These are phyloP conservation scores for Lachnellula hyalina DNA, from an alignment of 2,329 filamentous ascomycete species.

Conservation along the genomic window DNA sequence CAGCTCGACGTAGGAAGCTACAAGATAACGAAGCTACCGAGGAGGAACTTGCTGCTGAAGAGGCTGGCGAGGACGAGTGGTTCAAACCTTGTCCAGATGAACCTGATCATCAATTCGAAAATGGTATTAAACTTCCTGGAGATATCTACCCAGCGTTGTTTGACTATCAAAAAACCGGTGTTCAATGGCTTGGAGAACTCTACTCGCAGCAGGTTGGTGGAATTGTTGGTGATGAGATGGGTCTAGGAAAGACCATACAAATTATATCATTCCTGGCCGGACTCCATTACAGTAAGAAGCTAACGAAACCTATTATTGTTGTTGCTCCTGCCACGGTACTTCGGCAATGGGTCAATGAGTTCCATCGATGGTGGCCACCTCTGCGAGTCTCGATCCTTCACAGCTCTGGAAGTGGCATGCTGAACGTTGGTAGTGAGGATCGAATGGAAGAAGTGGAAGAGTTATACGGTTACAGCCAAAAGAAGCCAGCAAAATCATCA, in stretches of 20 bases:
- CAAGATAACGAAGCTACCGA: constrained; percentile 33
- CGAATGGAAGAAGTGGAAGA: constrained; percentile 49
- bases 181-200: constrained; percentile 92
- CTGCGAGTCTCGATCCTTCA: constrained; percentile 91
- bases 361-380: constrained; percentile 99
- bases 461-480: constrained; percentile 38
- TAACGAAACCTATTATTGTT: constrained; percentile 80
- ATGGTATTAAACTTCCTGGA: constrained; percentile 73
- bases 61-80: constrained; percentile 60
- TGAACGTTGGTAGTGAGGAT: constrained; percentile 68
- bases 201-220: constrained; percentile 87
- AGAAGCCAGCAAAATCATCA: constrained; percentile 48
- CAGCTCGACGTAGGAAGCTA: constrained; percentile 45
- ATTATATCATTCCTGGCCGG: constrained; percentile 66
- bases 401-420: constrained; percentile 93
- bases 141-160: constrained; percentile 92
- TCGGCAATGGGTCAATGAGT: constrained; percentile 97
- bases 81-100: constrained; percentile 80
- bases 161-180: constrained; percentile 94
- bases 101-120: constrained; percentile 68
- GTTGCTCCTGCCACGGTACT: constrained; percentile 93
- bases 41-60: constrained; percentile 39
- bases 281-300: constrained; percentile 82
- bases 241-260: constrained; percentile 89
- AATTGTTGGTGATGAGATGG: constrained; percentile 97